These are phyloP conservation scores for Farysia itapuensis DNA, from an alignment of 1,284 basidiomycete genomes.

Conservation along the genomic window DNA sequence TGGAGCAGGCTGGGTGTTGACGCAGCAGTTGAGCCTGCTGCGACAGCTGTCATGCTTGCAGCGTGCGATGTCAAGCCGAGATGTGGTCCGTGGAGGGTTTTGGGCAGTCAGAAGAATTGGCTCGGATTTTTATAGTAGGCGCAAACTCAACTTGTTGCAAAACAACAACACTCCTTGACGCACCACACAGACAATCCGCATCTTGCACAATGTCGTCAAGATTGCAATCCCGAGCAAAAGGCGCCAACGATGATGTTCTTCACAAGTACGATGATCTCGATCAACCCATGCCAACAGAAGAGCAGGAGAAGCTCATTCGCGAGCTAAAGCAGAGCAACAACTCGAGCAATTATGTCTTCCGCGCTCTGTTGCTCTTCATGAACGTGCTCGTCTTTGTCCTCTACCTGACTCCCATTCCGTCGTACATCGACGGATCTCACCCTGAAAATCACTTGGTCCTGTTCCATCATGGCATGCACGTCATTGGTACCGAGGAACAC, in stretches of 20 bases:
- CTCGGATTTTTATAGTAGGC: too few species aligned
- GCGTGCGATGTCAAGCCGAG: too few species aligned
- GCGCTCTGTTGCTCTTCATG: constrained; percentile 41
- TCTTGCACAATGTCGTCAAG: constrained; percentile 6
- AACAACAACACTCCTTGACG: too few species aligned
- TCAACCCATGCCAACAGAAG: constrained; percentile 35
- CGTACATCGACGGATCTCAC: constrained; percentile 52
- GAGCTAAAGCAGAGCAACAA: constrained; percentile 45
- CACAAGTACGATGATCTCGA: constrained; percentile 41
- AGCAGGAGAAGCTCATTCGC: constrained; percentile 49
- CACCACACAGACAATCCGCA: too few species aligned
- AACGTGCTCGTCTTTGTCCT: constrained; percentile 36
- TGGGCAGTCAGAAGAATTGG: too few species aligned
- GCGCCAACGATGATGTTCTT: constrained; percentile 26
- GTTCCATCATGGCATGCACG: constrained; percentile 42
- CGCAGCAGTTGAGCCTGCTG: constrained; percentile 1
- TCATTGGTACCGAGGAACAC: constrained; percentile 53
- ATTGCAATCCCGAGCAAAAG: constrained; percentile 7
- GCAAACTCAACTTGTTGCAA: too few species aligned
- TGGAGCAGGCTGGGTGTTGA: constrained; percentile 35
- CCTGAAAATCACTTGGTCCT: constrained; percentile 55
- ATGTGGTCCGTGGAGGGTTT: too few species aligned
- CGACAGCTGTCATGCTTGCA: constrained; percentile 1
- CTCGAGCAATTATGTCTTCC: constrained; percentile 52
- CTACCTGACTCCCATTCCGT: constrained; percentile 54